A percentile compares a stretch with the other conserved stretches of the same genome.
phyloP scores from a whole-genome alignment of 2,329 filamentous ascomycete genomes.

The Celoporthe dispersa region DNA sequence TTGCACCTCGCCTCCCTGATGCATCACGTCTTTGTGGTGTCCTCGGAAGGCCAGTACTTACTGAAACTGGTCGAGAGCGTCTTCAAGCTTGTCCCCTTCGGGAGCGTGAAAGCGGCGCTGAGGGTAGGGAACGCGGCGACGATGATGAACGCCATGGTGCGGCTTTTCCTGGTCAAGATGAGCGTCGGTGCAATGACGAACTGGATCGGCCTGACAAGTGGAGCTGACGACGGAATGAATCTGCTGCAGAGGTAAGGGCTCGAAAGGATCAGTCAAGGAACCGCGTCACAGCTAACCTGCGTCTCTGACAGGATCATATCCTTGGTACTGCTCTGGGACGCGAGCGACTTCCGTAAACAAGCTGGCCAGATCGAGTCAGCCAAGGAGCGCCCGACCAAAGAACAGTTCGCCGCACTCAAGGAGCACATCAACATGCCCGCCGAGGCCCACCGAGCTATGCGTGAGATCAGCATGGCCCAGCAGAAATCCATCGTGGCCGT shows the following conservation, averaged over 20 bases:
- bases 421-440: slow-evolving; percentile 58
- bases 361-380: slow-evolving; percentile 67
- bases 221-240: slow-evolving; percentile 80
- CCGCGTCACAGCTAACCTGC: not conserved
- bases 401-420: slow-evolving; percentile 64
- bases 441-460: slow-evolving; percentile 61
- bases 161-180: slow-evolving; percentile 75
- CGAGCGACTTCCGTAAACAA: slow-evolving; percentile 68
- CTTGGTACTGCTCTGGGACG: slow-evolving; percentile 74
- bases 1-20: slow-evolving; percentile 75
- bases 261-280: not conserved
- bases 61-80: slow-evolving; percentile 72
- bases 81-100: slow-evolving; percentile 73
- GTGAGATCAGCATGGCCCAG: slow-evolving; percentile 57
- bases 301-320: slow-evolving; percentile 65
- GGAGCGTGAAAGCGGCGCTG: slow-evolving; percentile 72
- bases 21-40: slow-evolving; percentile 74
- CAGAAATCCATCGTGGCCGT: slow-evolving; percentile 66
- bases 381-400: slow-evolving; percentile 61
- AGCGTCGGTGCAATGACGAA: slow-evolving; percentile 76
- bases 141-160: slow-evolving; percentile 79
- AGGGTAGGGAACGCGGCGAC: slow-evolving; percentile 78
- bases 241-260: slow-evolving; percentile 62
- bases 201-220: slow-evolving; percentile 75
- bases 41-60: slow-evolving; percentile 75